A percentile compares a stretch with the other conserved stretches of the same genome.
Evolutionary conservation across 2,329 filamentous ascomycete genomes (phyloP).

Genomic region (Alternaria dauci): DNA sequence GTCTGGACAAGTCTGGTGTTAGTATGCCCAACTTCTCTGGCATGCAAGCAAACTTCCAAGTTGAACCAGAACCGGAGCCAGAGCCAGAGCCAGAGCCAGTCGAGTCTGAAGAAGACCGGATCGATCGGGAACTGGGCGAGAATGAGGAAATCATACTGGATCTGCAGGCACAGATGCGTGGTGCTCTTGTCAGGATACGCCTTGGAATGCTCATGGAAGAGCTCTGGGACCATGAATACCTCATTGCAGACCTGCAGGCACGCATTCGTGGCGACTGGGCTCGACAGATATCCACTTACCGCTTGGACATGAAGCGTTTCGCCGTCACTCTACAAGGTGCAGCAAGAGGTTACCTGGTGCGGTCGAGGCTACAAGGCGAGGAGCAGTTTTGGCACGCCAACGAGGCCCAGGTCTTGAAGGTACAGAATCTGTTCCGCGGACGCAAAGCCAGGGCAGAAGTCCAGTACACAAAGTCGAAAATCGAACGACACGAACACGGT

Average conservation of each 20-base stretch:
- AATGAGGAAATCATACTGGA: conserved; percentile 77
- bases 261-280: conserved; percentile 87
- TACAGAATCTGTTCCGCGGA: conserved; percentile 83
- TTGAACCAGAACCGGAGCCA: conserved; percentile 81
- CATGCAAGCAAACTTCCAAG: conserved; percentile 94
- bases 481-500: conserved; percentile 56
- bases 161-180: conserved; percentile 85
- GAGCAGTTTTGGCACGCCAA: conserved; percentile 74
- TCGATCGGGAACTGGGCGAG: conserved; percentile 81
- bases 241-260: conserved; percentile 82
- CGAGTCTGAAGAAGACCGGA: conserved; percentile 89
- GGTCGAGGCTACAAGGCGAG: conserved; percentile 68
- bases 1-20: conserved; percentile 91
- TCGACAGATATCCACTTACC: conserved; percentile 82
- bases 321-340: conserved; percentile 81
- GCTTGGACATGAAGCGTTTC: conserved; percentile 82
- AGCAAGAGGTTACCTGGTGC: conserved; percentile 77
- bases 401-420: conserved; percentile 74
- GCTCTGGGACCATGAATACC: conserved; percentile 85
- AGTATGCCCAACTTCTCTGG: conserved; percentile 98
- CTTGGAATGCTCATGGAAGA: conserved; percentile 85
- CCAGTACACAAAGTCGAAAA: conserved; percentile 57
- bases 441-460: conserved; percentile 61
- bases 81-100: conserved; percentile 77
- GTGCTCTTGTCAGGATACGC: conserved; percentile 77